A percentile compares a stretch with the other conserved stretches of the same genome.
phyloP scores from a whole-genome alignment of 345 rosid species.

The Cardiospermum halicacabum region DNA sequence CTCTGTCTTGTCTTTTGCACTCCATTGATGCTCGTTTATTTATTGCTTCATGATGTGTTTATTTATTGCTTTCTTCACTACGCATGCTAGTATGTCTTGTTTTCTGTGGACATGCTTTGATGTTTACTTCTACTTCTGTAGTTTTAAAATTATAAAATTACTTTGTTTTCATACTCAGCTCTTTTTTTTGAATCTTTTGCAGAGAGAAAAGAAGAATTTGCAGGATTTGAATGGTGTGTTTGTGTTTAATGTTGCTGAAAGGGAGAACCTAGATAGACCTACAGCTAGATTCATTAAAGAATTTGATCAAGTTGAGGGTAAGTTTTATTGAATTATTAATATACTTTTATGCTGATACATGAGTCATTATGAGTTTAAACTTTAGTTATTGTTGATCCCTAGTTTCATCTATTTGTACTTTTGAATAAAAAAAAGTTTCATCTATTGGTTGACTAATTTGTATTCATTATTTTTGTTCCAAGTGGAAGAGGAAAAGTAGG shows the following conservation, averaged over 20 bases:
- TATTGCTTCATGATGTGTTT: neutral
- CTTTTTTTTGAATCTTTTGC: conserved; percentile 29
- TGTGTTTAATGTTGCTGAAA: conserved; percentile 70
- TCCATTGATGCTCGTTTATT: neutral
- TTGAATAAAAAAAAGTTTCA: too few relatives aligned
- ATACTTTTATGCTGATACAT: neutral
- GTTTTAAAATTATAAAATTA: neutral
- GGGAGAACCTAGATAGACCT: conserved; percentile 79
- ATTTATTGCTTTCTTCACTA: neutral
- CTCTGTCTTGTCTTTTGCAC: neutral
- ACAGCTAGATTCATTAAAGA: conserved; percentile 87
- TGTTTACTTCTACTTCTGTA: neutral
- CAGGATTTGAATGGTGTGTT: conserved; percentile 77
- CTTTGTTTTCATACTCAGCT: conserved; percentile 1
- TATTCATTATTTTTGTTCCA: neutral
- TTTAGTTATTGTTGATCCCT: neutral
- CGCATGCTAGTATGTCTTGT: neutral
- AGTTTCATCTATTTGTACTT: neutral
- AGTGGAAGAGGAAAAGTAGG: neutral
- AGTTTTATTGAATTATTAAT: conserved; percentile 4
- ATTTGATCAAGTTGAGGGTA: conserved; percentile 67
- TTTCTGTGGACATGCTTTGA: conserved; percentile 4
- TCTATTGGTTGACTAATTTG: neutral
- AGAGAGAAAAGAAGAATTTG: conserved; percentile 88
- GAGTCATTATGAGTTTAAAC: conserved; percentile 1